Conservation (phyloP, 2,329 filamentous ascomycete species). For the Verticillium zaregamsianum region DNA sequence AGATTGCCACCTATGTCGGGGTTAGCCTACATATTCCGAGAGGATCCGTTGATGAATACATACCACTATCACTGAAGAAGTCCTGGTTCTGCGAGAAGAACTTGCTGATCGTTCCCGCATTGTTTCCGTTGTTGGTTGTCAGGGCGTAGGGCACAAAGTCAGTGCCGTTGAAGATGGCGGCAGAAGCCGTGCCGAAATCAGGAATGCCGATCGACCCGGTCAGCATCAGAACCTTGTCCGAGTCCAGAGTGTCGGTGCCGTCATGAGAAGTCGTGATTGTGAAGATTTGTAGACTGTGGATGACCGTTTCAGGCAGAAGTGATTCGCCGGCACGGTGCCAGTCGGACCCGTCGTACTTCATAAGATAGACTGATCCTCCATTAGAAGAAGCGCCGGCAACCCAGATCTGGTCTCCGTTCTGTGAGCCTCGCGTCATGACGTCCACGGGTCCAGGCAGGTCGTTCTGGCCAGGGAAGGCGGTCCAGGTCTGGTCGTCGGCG, state of each 20-base stretch:
- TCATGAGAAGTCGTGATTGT: conserved; percentile 65
- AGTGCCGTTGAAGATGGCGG: conserved; percentile 83
- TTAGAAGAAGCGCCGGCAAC: conserved; percentile 63
- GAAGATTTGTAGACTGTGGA: conserved; percentile 81
- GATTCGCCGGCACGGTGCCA: conserved; percentile 64
- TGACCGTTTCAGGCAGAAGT: conserved; percentile 61
- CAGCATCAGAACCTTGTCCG: conserved; percentile 70
- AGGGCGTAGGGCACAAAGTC: conserved; percentile 75
- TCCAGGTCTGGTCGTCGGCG: conserved; percentile 62
- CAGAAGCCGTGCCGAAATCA: conserved; percentile 75
- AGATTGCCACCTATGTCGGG: conserved; percentile 51
- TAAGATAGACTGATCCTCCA: conserved; percentile 68
- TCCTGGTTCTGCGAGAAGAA: conserved; percentile 80
- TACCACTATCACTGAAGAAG: conserved; percentile 53
- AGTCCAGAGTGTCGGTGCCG: conserved; percentile 57
- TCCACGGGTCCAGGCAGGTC: conserved; percentile 76
- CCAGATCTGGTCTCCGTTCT: conserved; percentile 73
- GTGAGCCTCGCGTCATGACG: conserved; percentile 69
- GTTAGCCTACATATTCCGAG: no score
- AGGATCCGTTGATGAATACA: no score
- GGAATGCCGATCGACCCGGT: conserved; percentile 79
- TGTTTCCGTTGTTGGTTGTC: conserved; percentile 62
- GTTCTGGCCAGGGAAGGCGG: conserved; percentile 54
- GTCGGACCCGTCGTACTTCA: conserved; percentile 72
- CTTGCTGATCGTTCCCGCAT: conserved; percentile 69